Percentiles rank a stretch among this genome's conserved stretches.
Conservation (phyloP, 352 stramenopile genomes). For the Pythium myriotylum region DNA sequence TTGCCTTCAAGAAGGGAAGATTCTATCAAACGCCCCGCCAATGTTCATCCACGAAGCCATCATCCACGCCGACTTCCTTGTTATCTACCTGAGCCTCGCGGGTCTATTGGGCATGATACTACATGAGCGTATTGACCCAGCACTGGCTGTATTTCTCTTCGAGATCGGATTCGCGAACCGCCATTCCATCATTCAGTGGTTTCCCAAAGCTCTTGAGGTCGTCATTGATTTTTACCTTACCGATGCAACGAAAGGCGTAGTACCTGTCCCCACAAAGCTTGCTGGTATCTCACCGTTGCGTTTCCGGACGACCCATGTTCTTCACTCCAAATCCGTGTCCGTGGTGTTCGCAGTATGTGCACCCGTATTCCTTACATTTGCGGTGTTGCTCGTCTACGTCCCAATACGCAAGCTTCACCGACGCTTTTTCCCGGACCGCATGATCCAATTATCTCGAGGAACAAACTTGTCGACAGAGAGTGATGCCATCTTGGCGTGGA, state of each 20-base stretch:
- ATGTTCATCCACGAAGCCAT: conserved; percentile 14
- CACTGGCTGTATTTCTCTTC: conserved; percentile 17
- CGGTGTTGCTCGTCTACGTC: conserved; percentile 14
- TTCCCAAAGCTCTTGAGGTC: background rate
- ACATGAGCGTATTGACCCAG: conserved; percentile 22
- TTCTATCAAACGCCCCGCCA: background rate
- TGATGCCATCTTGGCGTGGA: conserved; percentile 5
- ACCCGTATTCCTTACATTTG: conserved; percentile 17
- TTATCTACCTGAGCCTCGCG: conserved; percentile 14
- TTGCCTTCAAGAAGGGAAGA: conserved; percentile 11
- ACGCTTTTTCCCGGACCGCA: background rate
- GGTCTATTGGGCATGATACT: conserved; percentile 5
- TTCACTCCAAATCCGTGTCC: background rate
- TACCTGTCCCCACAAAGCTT: background rate
- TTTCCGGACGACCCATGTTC: conserved; percentile 16
- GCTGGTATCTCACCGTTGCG: conserved; percentile 12
- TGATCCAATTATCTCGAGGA: background rate
- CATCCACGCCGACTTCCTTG: conserved; percentile 18
- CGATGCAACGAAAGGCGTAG: conserved; percentile 1
- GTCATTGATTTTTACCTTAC: conserved; percentile 1
- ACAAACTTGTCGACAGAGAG: conserved; percentile 10
- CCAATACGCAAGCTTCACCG: conserved; percentile 14
- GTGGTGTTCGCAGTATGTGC: background rate
- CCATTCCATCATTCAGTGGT: conserved; percentile 6
- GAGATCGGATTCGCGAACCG: conserved; percentile 15